A percentile compares a stretch with the other conserved stretches of the same genome.
phyloP scores from a whole-genome alignment of 371 early-diverging fungal species.

The Circinella minor region DNA sequence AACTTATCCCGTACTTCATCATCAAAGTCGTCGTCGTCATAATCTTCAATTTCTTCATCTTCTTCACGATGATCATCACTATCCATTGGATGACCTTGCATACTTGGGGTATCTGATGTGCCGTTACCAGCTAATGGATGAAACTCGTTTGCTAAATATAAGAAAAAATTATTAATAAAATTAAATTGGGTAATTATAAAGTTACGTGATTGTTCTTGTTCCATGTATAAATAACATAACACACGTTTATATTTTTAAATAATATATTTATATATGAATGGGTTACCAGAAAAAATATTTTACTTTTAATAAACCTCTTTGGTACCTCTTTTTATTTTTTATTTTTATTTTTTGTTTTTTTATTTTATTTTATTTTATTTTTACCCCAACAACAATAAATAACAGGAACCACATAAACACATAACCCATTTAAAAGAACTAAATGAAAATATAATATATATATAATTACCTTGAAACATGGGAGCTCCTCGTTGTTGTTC shows the following conservation, averaged over 20 bases:
- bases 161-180: no score
- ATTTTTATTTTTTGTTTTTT: neutral
- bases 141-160: constrained; percentile 17
- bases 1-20: constrained; percentile 26
- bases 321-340: neutral
- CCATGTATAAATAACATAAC: neutral
- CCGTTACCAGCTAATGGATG: constrained; percentile 23
- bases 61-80: constrained; percentile 21
- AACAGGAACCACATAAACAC: neutral
- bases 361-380: neutral
- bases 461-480: constrained; percentile 22
- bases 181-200: no score
- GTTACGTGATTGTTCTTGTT: no score
- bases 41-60: constrained; percentile 23
- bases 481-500: constrained; percentile 20
- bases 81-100: constrained; percentile 22
- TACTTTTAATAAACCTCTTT: neutral
- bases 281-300: neutral
- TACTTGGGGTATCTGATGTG: constrained; percentile 4
- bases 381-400: constrained; percentile 1
- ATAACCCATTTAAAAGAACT: neutral
- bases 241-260: neutral
- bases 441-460: neutral
- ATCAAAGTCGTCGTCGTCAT: constrained; percentile 26
- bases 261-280: no score